These are phyloP conservation scores for Betula pendula DNA, from an alignment of 306 rosid genomes.

Conservation along the genomic window DNA sequence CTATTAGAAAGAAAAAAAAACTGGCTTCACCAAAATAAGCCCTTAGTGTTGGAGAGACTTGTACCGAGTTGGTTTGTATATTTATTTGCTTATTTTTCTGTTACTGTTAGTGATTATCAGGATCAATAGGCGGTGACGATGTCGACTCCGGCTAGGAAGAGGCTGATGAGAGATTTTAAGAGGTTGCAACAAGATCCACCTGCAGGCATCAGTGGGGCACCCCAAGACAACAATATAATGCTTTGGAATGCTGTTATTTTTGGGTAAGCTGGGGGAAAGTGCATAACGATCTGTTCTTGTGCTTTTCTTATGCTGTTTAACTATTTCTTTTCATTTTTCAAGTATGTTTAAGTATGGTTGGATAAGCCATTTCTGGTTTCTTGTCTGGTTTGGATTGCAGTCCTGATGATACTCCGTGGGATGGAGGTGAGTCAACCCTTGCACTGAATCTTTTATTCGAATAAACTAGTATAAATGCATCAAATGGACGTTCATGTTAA, in stretches of 20 bases:
- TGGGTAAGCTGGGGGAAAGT: slow-evolving; percentile 63
- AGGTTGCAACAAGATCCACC: slow-evolving; percentile 98
- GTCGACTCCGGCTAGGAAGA: slow-evolving; percentile 95
- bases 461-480: background rate
- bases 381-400: slow-evolving; percentile 66
- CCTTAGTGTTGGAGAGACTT: background rate
- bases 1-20: background rate
- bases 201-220: slow-evolving; percentile 98
- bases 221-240: slow-evolving; percentile 96
- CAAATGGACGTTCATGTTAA: background rate
- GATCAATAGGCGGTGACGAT: slow-evolving; percentile 57
- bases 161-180: slow-evolving; percentile 98
- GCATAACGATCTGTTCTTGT: slow-evolving; percentile 15
- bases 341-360: slow-evolving; percentile 41
- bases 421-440: slow-evolving; percentile 55
- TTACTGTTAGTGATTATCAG: slow-evolving; percentile 6
- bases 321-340: slow-evolving; percentile 26
- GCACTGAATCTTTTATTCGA: background rate
- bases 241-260: slow-evolving; percentile 98
- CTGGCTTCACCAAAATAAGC: background rate
- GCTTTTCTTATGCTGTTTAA: slow-evolving; percentile 15
- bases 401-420: slow-evolving; percentile 71
- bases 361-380: slow-evolving; percentile 54
- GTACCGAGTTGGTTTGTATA: slow-evolving; percentile 1
- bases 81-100: background rate